A percentile compares a stretch with the other conserved stretches of the same genome.
Conservation (phyloP, 148 eudicot species). For the Rhododendron ovatum region DNA sequence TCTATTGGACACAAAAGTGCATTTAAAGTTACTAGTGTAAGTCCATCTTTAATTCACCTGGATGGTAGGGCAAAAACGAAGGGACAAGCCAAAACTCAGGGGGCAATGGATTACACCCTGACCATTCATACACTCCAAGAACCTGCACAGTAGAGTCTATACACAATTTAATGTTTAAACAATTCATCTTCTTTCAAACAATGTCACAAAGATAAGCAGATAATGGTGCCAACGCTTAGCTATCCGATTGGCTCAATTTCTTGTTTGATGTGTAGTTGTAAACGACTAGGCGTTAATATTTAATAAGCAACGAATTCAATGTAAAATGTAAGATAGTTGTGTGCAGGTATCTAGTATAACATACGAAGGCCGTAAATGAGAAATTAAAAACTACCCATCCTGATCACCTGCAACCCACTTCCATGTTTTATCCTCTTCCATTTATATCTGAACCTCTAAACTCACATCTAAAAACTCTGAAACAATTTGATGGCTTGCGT, state of each 20-base stretch:
- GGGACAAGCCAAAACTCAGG: slow-evolving; percentile 18
- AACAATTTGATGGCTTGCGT: background rate
- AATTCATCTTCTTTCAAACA: background rate
- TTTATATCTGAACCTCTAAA: no score
- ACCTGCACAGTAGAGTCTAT: background rate
- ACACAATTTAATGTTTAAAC: no score
- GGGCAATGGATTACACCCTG: slow-evolving; percentile 19
- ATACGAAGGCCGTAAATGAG: no score
- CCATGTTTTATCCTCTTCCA: no score
- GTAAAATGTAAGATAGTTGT: no score
- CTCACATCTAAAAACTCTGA: no score
- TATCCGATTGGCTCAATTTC: background rate
- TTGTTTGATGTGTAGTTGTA: no score
- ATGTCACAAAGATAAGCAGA: background rate
- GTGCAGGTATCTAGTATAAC: no score
- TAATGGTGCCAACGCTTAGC: background rate
- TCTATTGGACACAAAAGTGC: background rate
- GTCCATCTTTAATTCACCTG: slow-evolving; percentile 5
- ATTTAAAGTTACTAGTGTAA: background rate
- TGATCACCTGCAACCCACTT: no score
- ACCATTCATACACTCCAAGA: slow-evolving; percentile 21
- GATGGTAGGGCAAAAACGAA: slow-evolving; percentile 5
- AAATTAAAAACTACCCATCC: no score
- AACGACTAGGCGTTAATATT: no score
- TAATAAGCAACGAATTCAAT: no score